Evolutionary conservation across 768 basidiomycete species (phyloP), one percentile per base, ranked within the genome.

Genomic region (Megacollybia marginata): DNA sequence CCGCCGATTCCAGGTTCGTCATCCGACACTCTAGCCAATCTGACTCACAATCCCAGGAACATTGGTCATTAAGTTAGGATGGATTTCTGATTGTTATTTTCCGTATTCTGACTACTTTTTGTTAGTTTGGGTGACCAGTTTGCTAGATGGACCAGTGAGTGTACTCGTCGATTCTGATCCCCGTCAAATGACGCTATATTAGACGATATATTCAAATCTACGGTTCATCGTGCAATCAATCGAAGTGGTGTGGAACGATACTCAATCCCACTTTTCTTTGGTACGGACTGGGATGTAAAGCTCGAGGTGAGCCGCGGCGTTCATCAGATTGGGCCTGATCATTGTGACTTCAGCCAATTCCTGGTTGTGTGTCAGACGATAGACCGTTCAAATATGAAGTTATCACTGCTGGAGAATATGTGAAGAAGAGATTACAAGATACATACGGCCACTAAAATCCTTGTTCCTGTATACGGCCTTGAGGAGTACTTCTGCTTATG

Each of bases 161-260:
- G 18, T 49, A 32, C 23, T 48, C 9, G 23, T 15, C 38, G 51
- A 16, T 42, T 11, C 10, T 28, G 31, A 38, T n/a, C 19, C 12
- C 42, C 35, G 15, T 44, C 38, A 32, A 47, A 5, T 5, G 46
- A 32, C 6, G 6, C 19, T 19, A 19, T 49, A 15, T 38, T 46
- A 94, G 89, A 94, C 57, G 90, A 88, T 57, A 72, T 92, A 38
- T 95, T 93, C 77, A 90, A 88, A 57, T 92, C 89, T 0, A 94
- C 92, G 0, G 73, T 87, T 1, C 94, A 97, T 64, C 80, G 93
- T 42, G 93, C 85, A 2, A 74, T 90, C 55, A 92, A 93, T 56
- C 72, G 80, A 40, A 81, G 79, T 19, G 86, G 88, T 4, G 67
- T 72, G 28, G 68, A 72, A 16, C 76, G 93, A 20, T 93, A 88